Conservation (phyloP, 1,139 yeast species). For the Kluyveromyces sp. region DNA sequence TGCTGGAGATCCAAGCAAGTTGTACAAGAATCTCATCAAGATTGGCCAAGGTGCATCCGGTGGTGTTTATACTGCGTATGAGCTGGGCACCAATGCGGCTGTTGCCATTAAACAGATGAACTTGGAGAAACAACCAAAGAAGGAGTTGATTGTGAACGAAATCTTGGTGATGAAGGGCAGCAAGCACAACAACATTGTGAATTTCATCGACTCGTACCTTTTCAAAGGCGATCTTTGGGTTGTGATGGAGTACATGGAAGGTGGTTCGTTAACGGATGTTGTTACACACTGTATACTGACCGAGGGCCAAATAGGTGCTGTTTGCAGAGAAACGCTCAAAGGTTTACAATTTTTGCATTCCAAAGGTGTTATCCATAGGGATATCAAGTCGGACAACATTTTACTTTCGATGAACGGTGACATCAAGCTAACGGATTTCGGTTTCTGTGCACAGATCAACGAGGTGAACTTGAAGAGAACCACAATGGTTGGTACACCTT, state of each 20-base stretch:
- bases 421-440: conserved; percentile 80
- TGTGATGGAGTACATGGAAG: conserved; percentile 97
- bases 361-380: conserved; percentile 93
- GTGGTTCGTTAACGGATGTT: conserved; percentile 92
- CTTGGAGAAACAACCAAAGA: conserved; percentile 86
- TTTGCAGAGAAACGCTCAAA: conserved; percentile 79
- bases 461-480: conserved; percentile 81
- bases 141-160: conserved; percentile 88
- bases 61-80: conserved; percentile 90
- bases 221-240: conserved; percentile 82
- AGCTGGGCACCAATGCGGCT: conserved; percentile 46
- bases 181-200: conserved; percentile 85
- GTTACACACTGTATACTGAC: conserved; percentile 93
- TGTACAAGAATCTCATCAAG: conserved; percentile 63
- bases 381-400: conserved; percentile 91
- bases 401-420: conserved; percentile 75
- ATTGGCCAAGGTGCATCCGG: conserved; percentile 99
- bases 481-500: conserved; percentile 99
- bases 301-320: conserved; percentile 97
- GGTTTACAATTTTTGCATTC: conserved; percentile 86
- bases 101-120: conserved; percentile 98
- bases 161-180: conserved; percentile 90
- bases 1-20: conserved; percentile 75
- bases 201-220: conserved; percentile 78
- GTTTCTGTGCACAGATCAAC: conserved; percentile 87